Evolutionary conservation across 306 rosid genomes (phyloP).

Genomic region (Acacia acuminata): DNA sequence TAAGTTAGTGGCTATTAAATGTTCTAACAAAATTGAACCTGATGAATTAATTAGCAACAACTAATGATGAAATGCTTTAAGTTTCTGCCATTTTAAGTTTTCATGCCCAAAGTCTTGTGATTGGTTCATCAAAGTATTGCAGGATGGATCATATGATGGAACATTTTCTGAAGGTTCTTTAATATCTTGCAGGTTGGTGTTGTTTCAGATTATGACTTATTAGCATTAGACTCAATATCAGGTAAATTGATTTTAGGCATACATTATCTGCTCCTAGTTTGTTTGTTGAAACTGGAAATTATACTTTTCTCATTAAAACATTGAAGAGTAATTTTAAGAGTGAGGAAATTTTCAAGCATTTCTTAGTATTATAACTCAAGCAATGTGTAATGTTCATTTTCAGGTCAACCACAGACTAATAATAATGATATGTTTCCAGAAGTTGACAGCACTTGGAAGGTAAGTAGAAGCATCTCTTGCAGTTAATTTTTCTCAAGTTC

Average conservation of each 20-base stretch:
- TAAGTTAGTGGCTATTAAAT: not conserved
- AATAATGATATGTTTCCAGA: conserved; percentile 83
- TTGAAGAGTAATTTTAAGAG: not conserved
- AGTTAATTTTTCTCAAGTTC: conserved; percentile 4
- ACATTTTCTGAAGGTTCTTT: conserved; percentile 32
- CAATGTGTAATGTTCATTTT: conserved; percentile 27
- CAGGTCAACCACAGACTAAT: conserved; percentile 67
- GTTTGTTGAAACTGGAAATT: conserved; percentile 12
- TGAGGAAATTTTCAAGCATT: not conserved
- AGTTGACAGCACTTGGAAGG: conserved; percentile 92
- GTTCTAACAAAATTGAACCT: conserved; percentile 19
- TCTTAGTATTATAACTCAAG: conserved; percentile 15
- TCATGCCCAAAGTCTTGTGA: not conserved
- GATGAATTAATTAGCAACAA: not conserved
- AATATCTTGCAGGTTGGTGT: conserved; percentile 78
- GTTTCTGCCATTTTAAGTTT: not conserved
- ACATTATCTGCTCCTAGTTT: conserved; percentile 6
- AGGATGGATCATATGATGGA: conserved; percentile 4
- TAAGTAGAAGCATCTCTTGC: conserved; percentile 43
- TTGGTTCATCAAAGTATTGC: conserved; percentile 23
- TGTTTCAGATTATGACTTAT: conserved; percentile 92
- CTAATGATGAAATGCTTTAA: not conserved
- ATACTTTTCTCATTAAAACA: conserved; percentile 19
- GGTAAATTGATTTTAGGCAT: conserved; percentile 46
- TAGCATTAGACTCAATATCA: conserved; percentile 91